Conservation (phyloP, 2,329 filamentous ascomycete genomes). For the Lithohypha guttulata region DNA sequence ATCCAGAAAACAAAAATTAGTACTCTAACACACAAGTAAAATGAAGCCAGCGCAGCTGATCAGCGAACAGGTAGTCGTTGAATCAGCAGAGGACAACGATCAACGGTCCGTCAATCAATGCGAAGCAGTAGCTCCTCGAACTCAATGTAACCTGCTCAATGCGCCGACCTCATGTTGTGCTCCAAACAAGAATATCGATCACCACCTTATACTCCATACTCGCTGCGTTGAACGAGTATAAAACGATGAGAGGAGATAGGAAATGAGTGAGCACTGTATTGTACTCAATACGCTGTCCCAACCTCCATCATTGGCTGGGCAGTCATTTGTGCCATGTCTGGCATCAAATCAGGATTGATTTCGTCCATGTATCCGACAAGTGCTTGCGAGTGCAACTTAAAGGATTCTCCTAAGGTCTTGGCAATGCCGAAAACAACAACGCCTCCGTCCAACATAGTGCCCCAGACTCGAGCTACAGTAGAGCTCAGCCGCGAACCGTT, state of each 20-base stretch:
- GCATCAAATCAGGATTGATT: slow-evolving; percentile 8
- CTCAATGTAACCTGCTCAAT: neutral
- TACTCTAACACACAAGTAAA: slow-evolving; percentile 1
- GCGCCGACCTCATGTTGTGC: slow-evolving; percentile 5
- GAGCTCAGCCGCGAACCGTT: slow-evolving; percentile 81
- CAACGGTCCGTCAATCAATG: neutral
- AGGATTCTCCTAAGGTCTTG: slow-evolving; percentile 94
- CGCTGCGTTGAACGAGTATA: too few relatives aligned
- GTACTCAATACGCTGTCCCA: slow-evolving; percentile 6
- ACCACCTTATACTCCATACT: too few relatives aligned
- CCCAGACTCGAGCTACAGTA: slow-evolving; percentile 91
- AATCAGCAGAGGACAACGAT: neutral
- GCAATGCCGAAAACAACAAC: slow-evolving; percentile 53
- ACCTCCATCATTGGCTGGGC: slow-evolving; percentile 7
- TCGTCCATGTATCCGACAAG: slow-evolving; percentile 91
- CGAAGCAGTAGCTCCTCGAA: neutral
- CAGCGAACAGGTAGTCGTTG: too few relatives aligned
- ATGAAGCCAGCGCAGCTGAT: slow-evolving; percentile 1
- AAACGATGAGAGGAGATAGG: slow-evolving; percentile 1
- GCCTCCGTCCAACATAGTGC: slow-evolving; percentile 95
- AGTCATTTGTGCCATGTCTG: slow-evolving; percentile 2
- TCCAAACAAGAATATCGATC: too few relatives aligned
- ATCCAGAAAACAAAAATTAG: slow-evolving; percentile 7
- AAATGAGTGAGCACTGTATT: neutral
- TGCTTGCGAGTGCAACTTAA: slow-evolving; percentile 91